Base-by-base conservation (phyloP, 106 monocot genomes). In the Apostasia shenzhenica region DNA sequence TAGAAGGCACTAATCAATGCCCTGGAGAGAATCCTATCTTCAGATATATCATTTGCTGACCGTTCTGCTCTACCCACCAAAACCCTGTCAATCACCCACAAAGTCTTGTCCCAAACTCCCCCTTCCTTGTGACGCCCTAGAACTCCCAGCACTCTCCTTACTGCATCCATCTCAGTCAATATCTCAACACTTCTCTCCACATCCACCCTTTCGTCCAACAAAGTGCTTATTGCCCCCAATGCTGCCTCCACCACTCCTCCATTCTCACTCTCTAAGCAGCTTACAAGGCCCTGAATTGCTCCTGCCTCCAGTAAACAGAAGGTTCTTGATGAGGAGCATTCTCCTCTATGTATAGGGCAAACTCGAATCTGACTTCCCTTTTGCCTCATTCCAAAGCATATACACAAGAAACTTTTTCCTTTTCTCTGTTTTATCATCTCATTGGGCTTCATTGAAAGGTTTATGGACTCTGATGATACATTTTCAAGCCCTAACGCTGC, bases 31-130 rank as follows among this genome's bases (percentile, higher is more conserved):
- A 54, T 52, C 41, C 75, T 67, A 52, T 90, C 83, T 11, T 39
- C 40, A 41, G 70, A 79, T 10, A 83, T 79, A 0, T 76, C 74
- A 44, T 50, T 58, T 41, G 57, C 8, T 2, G 61, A 66, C 57
- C 45, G 51, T n/a, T 80, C 78, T 42, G 55, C 68, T 13, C 86
- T 83, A 37, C 73, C 72, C 65, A 49, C 26, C 68, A 86, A 38
- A 63, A 86, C 78, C 81, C 71, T 81, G 68, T 90, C 90, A 38
- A 84, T 72, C 38, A 86, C 59, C 86, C 83, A 86, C 10, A 90
- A 79, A 1, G 59, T 57, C 70, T 79, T 75, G 63, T 75, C 56
- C 70, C 72, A 63, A 67, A 84, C 67, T 44, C 52, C 55, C 12
- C 79, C 78, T 39, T 79, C 70, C 45, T 57, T 69, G 63, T 74